These are phyloP conservation scores for Farysia itapuensis DNA, from an alignment of 1,284 basidiomycete genomes.

Conservation along the genomic window DNA sequence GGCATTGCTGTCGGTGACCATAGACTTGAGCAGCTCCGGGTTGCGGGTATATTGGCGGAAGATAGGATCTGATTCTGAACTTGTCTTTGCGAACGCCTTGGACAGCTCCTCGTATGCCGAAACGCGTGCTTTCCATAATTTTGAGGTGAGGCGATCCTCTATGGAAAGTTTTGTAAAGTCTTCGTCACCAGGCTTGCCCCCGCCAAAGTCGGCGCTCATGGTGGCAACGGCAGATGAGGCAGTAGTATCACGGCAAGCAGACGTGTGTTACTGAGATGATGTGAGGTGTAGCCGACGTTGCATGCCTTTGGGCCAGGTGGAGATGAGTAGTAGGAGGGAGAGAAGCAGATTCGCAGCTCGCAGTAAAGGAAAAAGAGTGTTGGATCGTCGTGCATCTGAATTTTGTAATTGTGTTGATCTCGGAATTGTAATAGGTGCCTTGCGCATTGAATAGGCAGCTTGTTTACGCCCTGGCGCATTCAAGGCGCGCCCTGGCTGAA, in stretches of 20 bases:
- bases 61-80: slow-evolving; percentile 87
- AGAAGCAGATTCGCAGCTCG: too few relatives aligned
- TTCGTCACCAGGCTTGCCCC: slow-evolving; percentile 67
- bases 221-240: background rate
- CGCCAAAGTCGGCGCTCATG: slow-evolving; percentile 38
- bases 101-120: slow-evolving; percentile 85
- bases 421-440: too few relatives aligned
- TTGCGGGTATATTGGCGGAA: slow-evolving; percentile 81
- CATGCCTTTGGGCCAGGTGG: too few relatives aligned
- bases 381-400: too few relatives aligned
- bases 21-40: slow-evolving; percentile 64
- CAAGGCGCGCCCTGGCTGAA: too few relatives aligned
- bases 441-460: too few relatives aligned
- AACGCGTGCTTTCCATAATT: slow-evolving; percentile 96
- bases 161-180: slow-evolving; percentile 84
- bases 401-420: too few relatives aligned
- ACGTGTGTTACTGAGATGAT: background rate
- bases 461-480: too few relatives aligned
- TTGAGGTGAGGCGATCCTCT: slow-evolving; percentile 70
- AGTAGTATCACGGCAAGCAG: background rate
- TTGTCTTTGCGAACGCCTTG: slow-evolving; percentile 62
- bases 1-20: slow-evolving; percentile 76
- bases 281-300: too few relatives aligned
- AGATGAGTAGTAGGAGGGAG: too few relatives aligned
- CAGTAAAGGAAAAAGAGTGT: too few relatives aligned